Evolutionary conservation across 2,329 filamentous ascomycete species (phyloP).

Genomic region (Colletotrichum lentis): DNA sequence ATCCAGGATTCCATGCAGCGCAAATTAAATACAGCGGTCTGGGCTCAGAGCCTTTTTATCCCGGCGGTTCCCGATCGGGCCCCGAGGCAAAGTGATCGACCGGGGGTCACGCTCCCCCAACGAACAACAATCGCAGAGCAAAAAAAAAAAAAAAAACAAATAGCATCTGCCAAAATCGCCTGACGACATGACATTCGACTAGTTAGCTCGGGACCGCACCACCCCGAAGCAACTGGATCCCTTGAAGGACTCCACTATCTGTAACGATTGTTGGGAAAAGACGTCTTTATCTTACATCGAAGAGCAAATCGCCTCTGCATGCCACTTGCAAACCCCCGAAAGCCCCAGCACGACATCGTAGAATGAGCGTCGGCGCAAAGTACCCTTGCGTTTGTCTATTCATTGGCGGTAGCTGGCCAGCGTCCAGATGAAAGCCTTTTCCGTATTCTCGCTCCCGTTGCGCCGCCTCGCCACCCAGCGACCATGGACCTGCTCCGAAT

Average conservation of each 20-base stretch:
- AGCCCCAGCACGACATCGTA: slow-evolving; percentile 10
- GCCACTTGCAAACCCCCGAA: neutral
- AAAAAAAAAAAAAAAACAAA: slow-evolving; percentile 37
- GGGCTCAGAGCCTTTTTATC: slow-evolving; percentile 4
- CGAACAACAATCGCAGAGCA: slow-evolving; percentile 31
- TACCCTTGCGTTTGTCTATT: slow-evolving; percentile 24
- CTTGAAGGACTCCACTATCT: slow-evolving; percentile 31
- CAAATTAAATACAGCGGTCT: neutral
- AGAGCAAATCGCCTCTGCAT: neutral
- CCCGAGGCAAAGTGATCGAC: slow-evolving; percentile 27
- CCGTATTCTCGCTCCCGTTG: slow-evolving; percentile 49
- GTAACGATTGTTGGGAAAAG: slow-evolving; percentile 29
- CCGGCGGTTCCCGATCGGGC: slow-evolving; percentile 36
- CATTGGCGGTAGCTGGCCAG: slow-evolving; percentile 35
- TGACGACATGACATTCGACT: slow-evolving; percentile 32
- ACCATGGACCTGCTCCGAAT: slow-evolving; percentile 58
- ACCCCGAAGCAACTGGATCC: slow-evolving; percentile 24
- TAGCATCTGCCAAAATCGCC: slow-evolving; percentile 29
- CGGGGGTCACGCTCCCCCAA: slow-evolving; percentile 21
- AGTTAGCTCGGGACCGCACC: slow-evolving; percentile 15
- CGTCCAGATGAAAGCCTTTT: slow-evolving; percentile 54
- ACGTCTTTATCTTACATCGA: neutral
- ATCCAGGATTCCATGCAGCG: neutral
- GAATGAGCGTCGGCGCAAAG: slow-evolving; percentile 32
- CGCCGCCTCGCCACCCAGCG: slow-evolving; percentile 49